Conservation (phyloP, 2,329 filamentous ascomycete genomes). For the Trichophyton schoenleinii region DNA sequence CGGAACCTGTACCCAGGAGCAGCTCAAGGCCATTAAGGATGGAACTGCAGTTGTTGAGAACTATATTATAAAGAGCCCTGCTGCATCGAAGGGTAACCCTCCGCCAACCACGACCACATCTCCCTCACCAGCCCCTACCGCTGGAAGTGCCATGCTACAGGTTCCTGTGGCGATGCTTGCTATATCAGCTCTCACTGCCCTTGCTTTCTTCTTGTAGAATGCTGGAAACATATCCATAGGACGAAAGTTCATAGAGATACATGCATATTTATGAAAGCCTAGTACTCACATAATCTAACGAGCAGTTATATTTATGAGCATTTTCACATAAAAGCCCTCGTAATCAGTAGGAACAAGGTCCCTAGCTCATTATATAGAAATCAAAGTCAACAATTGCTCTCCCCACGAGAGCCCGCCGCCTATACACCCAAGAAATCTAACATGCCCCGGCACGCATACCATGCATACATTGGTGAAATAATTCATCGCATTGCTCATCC, state of each 20-base stretch:
- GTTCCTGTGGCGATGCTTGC: not conserved
- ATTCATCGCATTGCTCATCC: not conserved
- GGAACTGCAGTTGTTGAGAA: constrained; percentile 37
- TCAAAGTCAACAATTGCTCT: not conserved
- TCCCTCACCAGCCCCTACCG: not conserved
- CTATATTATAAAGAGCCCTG: constrained; percentile 31
- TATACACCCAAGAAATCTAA: not conserved
- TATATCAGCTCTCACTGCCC: not conserved
- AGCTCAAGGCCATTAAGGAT: constrained; percentile 31
- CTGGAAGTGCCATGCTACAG: not conserved
- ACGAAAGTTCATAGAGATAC: no score
- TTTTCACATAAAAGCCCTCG: not conserved
- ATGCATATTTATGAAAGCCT: no score
- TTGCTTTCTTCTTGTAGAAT: not conserved
- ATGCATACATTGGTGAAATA: not conserved
- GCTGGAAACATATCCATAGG: not conserved
- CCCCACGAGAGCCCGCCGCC: not conserved
- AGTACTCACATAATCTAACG: not conserved
- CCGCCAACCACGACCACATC: not conserved
- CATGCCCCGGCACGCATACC: not conserved
- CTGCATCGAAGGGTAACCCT: not conserved
- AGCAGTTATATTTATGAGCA: not conserved
- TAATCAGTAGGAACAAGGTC: not conserved
- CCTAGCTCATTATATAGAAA: not conserved
- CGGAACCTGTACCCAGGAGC: constrained; percentile 34